Percentiles rank a stretch among this genome's conserved stretches.
These are phyloP conservation scores for Aechmea fasciata DNA, from an alignment of 176 grass and related monocot genomes.

Conservation along the genomic window DNA sequence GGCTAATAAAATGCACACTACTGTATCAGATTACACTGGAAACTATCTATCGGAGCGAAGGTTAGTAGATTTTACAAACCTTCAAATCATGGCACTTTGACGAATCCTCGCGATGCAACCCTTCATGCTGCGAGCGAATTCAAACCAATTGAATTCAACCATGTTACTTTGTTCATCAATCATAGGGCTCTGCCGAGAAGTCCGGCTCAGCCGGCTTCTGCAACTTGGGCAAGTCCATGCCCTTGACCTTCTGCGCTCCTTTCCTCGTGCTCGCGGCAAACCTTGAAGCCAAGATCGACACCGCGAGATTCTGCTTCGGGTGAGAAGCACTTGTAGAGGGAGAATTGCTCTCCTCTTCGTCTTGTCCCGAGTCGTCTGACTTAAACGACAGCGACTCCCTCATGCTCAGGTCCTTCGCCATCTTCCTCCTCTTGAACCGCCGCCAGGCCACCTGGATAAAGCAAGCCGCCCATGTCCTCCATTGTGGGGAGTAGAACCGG, in stretches of 20 bases:
- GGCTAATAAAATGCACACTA: too few species aligned
- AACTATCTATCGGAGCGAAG: constrained; percentile 8
- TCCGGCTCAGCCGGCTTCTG: constrained; percentile 87
- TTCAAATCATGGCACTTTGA: not conserved
- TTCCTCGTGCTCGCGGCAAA: constrained; percentile 47
- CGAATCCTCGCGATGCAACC: not conserved
- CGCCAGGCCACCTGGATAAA: constrained; percentile 68
- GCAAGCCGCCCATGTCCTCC: constrained; percentile 59
- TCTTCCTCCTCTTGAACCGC: constrained; percentile 36
- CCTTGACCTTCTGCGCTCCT: constrained; percentile 43
- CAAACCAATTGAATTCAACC: not conserved
- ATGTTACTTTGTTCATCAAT: constrained; percentile 13
- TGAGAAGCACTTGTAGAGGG: constrained; percentile 9
- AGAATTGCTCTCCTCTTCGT: constrained; percentile 16
- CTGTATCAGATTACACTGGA: too few species aligned
- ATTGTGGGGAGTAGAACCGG: constrained; percentile 80
- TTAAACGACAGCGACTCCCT: not conserved
- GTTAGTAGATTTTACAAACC: not conserved
- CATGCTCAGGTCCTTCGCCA: not conserved
- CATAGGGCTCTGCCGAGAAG: constrained; percentile 71
- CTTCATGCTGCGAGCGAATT: not conserved
- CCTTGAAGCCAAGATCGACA: constrained; percentile 41
- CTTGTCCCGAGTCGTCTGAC: constrained; percentile 7
- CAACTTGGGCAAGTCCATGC: constrained; percentile 38
- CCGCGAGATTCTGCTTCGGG: constrained; percentile 35